These are phyloP conservation scores for Pseudocercospora pini-densiflorae DNA, from an alignment of 2,329 filamentous ascomycete genomes.

Conservation along the genomic window DNA sequence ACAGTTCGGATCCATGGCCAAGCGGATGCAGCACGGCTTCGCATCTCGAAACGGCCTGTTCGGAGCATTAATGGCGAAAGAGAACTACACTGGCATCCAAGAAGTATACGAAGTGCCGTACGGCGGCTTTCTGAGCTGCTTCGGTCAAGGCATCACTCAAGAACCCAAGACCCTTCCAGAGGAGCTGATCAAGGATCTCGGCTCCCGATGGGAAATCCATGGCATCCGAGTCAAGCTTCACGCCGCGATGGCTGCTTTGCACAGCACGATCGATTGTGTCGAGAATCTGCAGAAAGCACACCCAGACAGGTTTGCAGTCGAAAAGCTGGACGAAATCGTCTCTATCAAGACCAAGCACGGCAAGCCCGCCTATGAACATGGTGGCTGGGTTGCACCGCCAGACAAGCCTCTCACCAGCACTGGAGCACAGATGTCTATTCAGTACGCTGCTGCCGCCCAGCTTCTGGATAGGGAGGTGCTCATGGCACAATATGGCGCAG, in stretches of 20 bases:
- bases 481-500: conserved; percentile 15
- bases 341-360: conserved; percentile 4
- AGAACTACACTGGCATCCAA: conserved; percentile 50
- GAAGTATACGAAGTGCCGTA: conserved; percentile 48
- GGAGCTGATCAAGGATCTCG: conserved; percentile 42
- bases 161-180: conserved; percentile 35
- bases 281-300: conserved; percentile 39
- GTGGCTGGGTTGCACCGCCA: conserved; percentile 9
- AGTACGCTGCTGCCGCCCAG: conserved; percentile 11
- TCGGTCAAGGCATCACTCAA: conserved; percentile 40
- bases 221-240: conserved; percentile 46
- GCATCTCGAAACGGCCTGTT: conserved; percentile 51
- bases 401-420: conserved; percentile 17
- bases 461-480: conserved; percentile 14
- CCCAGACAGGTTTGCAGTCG: conserved; percentile 15
- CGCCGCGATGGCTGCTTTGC: conserved; percentile 44
- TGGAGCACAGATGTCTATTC: conserved; percentile 20
- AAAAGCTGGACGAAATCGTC: neutral
- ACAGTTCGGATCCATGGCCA: conserved; percentile 50
- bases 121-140: conserved; percentile 49
- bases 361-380: conserved; percentile 16
- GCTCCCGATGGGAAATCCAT: conserved; percentile 43
- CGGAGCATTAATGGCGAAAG: conserved; percentile 44
- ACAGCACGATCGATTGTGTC: conserved; percentile 44
- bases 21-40: conserved; percentile 54